Evolutionary conservation across 768 basidiomycete genomes (phyloP), one percentile per base, ranked within the genome.

Genomic region (button mushroom (Agaricus bisporus)): DNA sequence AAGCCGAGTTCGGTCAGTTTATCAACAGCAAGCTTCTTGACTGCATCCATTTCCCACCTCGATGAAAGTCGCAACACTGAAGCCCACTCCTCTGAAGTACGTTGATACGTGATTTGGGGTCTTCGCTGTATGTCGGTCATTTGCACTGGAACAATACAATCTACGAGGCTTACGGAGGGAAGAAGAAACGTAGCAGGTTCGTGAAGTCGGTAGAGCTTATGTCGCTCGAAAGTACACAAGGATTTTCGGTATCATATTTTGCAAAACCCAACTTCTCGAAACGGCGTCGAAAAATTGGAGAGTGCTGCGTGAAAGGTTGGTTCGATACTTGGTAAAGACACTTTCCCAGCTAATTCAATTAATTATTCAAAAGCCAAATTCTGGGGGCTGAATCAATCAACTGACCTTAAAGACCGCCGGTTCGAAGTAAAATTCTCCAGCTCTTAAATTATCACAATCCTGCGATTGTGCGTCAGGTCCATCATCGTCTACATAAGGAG

Each of bases 391-490:
- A 35, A 3, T 2, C 2, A 25, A 5, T 4, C 2, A 15, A 14
- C 53, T 5, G 22, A 54, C 53, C 44, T 54, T 36, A n/a, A 54
- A 54, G 20, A 54, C 53, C 7, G 48, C 41, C 11, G 32, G 17
- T 46, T 48, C 53, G 26, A 54, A 54, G 22, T 48, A 54, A 10
- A 54, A 54, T 28, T 54, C 46, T 3, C 39, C 45, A 5, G 38
- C 41, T 14, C 36, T 54, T 26, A 18, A 0, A 4, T 1, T n/a
- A 20, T 39, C 32, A 22, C 42, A 38, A n/a, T 4, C 25, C 4
- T 17, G 29, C 4, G 17, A 39, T 15, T 41, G 49, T n/a, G 4
- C 38, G 10, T 41, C 49, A 10, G 28, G 14, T 4, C 9, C 14
- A 2, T 41, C 25, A 12, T 29, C 3, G 3, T 8, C 7, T 12